A percentile compares a stretch with the other conserved stretches of the same genome.
Evolutionary conservation across 2,329 filamentous ascomycete genomes (phyloP).

Genomic region (Penicillium italicum): DNA sequence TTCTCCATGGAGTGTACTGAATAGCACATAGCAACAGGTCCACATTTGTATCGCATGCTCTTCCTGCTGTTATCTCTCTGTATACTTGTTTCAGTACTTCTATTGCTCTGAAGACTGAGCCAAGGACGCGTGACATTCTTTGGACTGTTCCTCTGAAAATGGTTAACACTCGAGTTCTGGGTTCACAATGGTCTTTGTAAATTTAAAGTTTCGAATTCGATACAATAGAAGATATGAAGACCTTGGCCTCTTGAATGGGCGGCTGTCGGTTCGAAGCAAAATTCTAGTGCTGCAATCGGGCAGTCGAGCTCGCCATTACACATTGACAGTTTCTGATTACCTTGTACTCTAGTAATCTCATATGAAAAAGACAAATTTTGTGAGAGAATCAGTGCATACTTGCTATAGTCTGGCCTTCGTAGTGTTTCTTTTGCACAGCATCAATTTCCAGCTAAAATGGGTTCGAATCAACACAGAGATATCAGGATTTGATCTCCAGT

Average conservation of each 20-base stretch:
- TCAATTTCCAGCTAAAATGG: background rate
- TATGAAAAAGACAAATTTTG: background rate
- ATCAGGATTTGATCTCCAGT: no score
- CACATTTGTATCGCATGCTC: background rate
- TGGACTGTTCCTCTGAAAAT: background rate
- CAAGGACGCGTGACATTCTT: no score
- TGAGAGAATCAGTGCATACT: background rate
- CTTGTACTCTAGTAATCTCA: background rate
- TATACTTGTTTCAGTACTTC: background rate
- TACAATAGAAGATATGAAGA: background rate
- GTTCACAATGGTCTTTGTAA: background rate
- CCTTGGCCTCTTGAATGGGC: background rate
- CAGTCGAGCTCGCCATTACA: background rate
- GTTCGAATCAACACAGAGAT: no score
- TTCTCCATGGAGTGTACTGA: background rate
- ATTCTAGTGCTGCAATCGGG: background rate
- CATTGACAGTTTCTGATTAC: background rate
- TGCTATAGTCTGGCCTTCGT: background rate
- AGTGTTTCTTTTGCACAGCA: background rate
- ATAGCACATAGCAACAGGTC: no score
- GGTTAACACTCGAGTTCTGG: background rate
- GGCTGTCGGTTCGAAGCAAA: background rate
- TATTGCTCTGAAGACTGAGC: background rate
- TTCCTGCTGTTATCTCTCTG: background rate
- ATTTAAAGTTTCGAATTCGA: background rate